These are phyloP conservation scores for Rugosomyces carneus DNA, from an alignment of 1,284 basidiomycete genomes.

Conservation along the genomic window DNA sequence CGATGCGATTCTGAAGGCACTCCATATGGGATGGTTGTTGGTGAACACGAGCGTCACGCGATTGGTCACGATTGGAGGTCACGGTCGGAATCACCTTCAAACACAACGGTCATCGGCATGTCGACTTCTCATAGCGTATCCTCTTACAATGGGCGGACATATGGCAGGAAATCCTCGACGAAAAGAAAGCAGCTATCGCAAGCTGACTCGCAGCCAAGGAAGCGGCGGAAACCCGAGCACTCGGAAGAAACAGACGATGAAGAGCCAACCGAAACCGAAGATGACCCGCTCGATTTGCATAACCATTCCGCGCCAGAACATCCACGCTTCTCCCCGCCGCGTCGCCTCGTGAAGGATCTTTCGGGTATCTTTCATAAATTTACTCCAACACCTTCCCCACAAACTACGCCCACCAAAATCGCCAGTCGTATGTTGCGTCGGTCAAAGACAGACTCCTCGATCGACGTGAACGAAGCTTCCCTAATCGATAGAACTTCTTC, in stretches of 20 bases:
- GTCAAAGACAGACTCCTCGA: constrained; percentile 51
- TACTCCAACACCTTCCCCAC: constrained; percentile 21
- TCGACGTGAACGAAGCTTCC: constrained; percentile 26
- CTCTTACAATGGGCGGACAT: constrained; percentile 32
- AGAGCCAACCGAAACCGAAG: constrained; percentile 15
- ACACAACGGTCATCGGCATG: background rate
- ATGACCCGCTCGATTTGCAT: constrained; percentile 9
- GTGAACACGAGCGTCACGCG: constrained; percentile 16
- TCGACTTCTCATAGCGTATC: constrained; percentile 4
- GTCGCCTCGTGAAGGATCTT: constrained; percentile 25
- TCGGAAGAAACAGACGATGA: constrained; percentile 18
- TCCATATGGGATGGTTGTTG: constrained; percentile 38
- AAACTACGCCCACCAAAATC: constrained; percentile 32
- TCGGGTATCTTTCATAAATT: constrained; percentile 32
- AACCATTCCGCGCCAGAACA: constrained; percentile 5
- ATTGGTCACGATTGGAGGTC: constrained; percentile 27
- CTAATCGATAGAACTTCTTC: constrained; percentile 32
- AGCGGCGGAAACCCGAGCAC: constrained; percentile 23
- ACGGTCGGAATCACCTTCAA: constrained; percentile 18
- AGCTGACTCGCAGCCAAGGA: constrained; percentile 15
- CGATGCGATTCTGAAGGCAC: constrained; percentile 45
- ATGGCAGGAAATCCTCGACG: constrained; percentile 31
- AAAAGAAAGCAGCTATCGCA: constrained; percentile 26
- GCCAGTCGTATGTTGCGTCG: constrained; percentile 43
- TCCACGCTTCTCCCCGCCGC: background rate